phyloP scores from a whole-genome alignment of 2,329 filamentous ascomycete species.

The Ilyonectria destructans region DNA sequence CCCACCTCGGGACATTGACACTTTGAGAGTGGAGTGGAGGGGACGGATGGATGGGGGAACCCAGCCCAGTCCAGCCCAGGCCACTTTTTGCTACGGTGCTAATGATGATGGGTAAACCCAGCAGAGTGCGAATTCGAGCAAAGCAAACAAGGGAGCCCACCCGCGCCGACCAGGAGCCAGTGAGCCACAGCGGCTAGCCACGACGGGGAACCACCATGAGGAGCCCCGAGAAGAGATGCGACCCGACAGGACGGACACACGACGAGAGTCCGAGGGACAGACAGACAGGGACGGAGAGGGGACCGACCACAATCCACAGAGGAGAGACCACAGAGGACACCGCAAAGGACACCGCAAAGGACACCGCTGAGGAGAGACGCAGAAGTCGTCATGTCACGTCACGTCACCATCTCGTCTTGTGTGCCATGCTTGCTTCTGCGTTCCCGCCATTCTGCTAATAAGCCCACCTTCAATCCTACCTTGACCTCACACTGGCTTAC shows the following conservation, averaged over 20 bases:
- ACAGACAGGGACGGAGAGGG: not conserved
- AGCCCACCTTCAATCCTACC: conserved; percentile 33
- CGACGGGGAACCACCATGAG: conserved; percentile 43
- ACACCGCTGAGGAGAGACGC: conserved; percentile 4
- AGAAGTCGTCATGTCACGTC: conserved; percentile 34
- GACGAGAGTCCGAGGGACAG: conserved; percentile 3
- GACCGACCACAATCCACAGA: not conserved
- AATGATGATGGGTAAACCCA: conserved; percentile 14
- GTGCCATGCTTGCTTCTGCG: conserved; percentile 17
- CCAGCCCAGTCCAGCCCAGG: conserved; percentile 9
- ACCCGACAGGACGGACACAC: conserved; percentile 35
- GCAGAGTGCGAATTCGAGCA: conserved; percentile 15
- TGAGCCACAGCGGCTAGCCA: conserved; percentile 17
- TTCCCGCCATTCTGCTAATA: conserved; percentile 22
- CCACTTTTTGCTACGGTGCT: not conserved
- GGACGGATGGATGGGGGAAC: conserved; percentile 12
- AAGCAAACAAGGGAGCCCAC: conserved; percentile 20
- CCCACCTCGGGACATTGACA: conserved; percentile 36
- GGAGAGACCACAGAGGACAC: not conserved
- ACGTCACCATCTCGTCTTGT: conserved; percentile 28
- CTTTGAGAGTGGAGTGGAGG: conserved; percentile 7
- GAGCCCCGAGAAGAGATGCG: conserved; percentile 44
- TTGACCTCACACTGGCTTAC: conserved; percentile 31
- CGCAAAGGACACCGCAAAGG: not conserved
- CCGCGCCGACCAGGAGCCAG: not conserved